Evolutionary conservation across 2,329 filamentous ascomycete species (phyloP), one percentile per base, ranked within the genome.

Genomic region (Alternaria infectoria): DNA sequence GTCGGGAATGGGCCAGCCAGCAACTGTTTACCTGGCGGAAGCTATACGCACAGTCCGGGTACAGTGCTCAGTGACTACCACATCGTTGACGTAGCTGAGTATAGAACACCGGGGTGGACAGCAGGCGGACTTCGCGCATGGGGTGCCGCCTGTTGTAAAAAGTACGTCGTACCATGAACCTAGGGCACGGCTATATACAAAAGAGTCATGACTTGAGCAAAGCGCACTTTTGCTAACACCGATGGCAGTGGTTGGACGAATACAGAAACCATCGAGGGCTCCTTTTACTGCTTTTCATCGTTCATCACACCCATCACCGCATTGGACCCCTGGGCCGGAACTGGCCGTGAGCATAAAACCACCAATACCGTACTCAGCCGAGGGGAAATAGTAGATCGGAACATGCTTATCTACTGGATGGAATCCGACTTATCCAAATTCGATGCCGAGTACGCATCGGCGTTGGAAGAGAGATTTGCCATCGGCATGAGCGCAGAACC

Each of bases 401-500:
- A 40, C 2, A 40, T 40, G 32, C 15, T 40, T 10, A n/a, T 40
- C 32, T 40, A 40, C 36, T 40, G 36, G 36, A 40, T 40, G 36
- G 36, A 40, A 0, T 40, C 36, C 9, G 36, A 40, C 36, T 11
- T 40, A 1, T 40, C 36, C 4, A 40, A 40, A 6, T 40, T 40
- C 3, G 36, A 40, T 17, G 0, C 36, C 36, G 36, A 17, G 9
- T 40, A 40, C n/a, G 36, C 36, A 9, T 15, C n/a, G 36, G 17
- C 36, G 0, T 17, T 40, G n/a, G 8, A 40, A 17, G 36, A 17
- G 8, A 40, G n/a, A n/a, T 40, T 40, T 17, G n/a, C n/a, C n/a
- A 40, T 40, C 8, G 36, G 36, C 36, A 36, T 75, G 51, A 69
- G 66, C 23, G 73, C 66, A 12, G 45, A 12, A 2, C 54, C 63